Evolutionary conservation across 805 yeast genomes (phyloP).

Genomic region (Metschnikowia noctiluminum): DNA sequence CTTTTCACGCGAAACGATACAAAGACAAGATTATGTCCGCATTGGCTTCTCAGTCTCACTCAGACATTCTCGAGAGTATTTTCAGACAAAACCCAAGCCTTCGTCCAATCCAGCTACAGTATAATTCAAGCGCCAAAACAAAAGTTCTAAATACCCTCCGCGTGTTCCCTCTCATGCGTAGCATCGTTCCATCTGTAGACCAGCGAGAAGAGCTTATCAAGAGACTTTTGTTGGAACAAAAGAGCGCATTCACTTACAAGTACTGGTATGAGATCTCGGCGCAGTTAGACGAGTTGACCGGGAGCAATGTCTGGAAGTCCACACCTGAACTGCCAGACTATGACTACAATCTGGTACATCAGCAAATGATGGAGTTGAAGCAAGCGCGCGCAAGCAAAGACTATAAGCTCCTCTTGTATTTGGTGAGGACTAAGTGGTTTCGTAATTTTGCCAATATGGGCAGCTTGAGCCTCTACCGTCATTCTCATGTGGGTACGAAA

Average conservation of each 20-base stretch:
- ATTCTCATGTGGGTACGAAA: conserved; percentile 85
- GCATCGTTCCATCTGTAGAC: conserved; percentile 13
- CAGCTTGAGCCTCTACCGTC: conserved; percentile 69
- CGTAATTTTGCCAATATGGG: conserved; percentile 88
- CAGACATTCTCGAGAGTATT: conserved; percentile 16
- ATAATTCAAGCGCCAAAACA: conserved; percentile 9
- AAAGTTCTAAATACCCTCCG: conserved; percentile 10
- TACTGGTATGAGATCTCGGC: conserved; percentile 69
- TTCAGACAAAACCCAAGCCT: conserved; percentile 14
- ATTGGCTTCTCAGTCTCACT: conserved; percentile 6
- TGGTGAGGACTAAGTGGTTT: conserved; percentile 80
- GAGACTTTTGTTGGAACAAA: conserved; percentile 28
- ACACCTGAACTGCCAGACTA: conserved; percentile 61
- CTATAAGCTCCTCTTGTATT: conserved; percentile 58
- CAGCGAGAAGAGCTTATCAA: conserved; percentile 18
- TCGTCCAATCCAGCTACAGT: conserved; percentile 6
- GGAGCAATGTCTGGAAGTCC: conserved; percentile 71
- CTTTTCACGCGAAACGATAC: too few species aligned
- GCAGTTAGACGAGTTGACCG: conserved; percentile 60
- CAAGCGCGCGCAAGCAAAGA: conserved; percentile 58
- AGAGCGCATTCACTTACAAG: conserved; percentile 39
- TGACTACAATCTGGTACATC: conserved; percentile 61
- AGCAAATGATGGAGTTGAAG: conserved; percentile 52
- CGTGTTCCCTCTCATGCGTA: conserved; percentile 13
- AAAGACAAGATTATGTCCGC: conserved; percentile 1